phyloP scores from a whole-genome alignment of 331 rosid species.

The Spiraea crenata region DNA sequence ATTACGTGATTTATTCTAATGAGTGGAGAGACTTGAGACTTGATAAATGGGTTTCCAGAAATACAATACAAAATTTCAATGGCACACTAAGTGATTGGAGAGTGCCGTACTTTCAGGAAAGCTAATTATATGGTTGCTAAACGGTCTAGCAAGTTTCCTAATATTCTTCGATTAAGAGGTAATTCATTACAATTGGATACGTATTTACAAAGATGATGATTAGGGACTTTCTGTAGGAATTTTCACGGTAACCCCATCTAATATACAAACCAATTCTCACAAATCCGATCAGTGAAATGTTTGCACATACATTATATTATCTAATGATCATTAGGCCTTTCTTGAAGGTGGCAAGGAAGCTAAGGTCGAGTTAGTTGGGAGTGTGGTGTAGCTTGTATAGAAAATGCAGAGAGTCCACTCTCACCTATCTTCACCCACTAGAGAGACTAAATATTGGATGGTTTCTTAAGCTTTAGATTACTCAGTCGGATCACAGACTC shows the following conservation, averaged over 20 bases:
- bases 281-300: not conserved
- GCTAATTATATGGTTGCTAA: too few relatives aligned
- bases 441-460: not conserved
- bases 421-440: conserved; percentile 10
- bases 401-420: conserved; percentile 5
- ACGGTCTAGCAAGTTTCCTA: too few relatives aligned
- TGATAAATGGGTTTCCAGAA: too few relatives aligned
- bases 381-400: not conserved
- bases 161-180: too few relatives aligned
- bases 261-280: not conserved
- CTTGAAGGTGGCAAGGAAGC: not conserved
- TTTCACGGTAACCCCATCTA: not conserved
- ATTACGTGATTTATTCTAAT: too few relatives aligned
- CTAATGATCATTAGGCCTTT: not conserved
- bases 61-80: too few relatives aligned
- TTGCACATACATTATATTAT: not conserved
- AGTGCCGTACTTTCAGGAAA: too few relatives aligned
- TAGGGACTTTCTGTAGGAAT: not conserved
- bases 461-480: conserved; percentile 11
- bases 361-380: not conserved
- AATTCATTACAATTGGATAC: too few relatives aligned
- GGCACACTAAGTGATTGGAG: too few relatives aligned
- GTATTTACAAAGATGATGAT: too few relatives aligned
- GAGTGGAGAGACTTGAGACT: too few relatives aligned
- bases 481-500: not conserved